These are phyloP conservation scores for Lasiodiplodia gonubiensis DNA, from an alignment of 2,329 filamentous ascomycete genomes.

Conservation along the genomic window DNA sequence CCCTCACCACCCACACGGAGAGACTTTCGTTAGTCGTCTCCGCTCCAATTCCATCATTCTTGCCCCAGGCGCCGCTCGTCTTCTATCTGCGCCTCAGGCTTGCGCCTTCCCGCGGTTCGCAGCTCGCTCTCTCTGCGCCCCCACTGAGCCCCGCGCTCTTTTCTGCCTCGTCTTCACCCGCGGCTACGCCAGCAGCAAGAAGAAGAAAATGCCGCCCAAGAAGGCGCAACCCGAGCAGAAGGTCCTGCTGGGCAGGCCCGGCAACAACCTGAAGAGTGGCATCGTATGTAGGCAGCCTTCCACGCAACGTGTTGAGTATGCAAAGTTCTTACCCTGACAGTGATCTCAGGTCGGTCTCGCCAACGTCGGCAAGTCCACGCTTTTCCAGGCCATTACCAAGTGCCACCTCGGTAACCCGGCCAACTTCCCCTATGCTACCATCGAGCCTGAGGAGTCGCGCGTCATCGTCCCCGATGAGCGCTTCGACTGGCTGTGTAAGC, in stretches of 20 bases:
- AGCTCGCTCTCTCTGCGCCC: slow-evolving; percentile 54
- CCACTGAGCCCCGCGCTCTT: slow-evolving; percentile 45
- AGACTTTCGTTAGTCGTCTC: slow-evolving; percentile 39
- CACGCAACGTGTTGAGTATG: slow-evolving; percentile 33
- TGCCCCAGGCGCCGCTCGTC: slow-evolving; percentile 53
- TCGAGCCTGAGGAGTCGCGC: slow-evolving; percentile 96
- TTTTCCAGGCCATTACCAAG: slow-evolving; percentile 99
- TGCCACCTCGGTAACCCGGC: slow-evolving; percentile 96
- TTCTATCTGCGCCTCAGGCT: slow-evolving; percentile 51
- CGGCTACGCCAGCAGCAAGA: slow-evolving; percentile 58
- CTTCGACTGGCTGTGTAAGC: slow-evolving; percentile 92
- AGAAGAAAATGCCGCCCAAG: slow-evolving; percentile 92
- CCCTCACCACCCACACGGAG: slow-evolving; percentile 12
- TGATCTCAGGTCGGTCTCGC: slow-evolving; percentile 85
- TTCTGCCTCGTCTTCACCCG: slow-evolving; percentile 53
- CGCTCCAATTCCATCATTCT: slow-evolving; percentile 28
- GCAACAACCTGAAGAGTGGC: slow-evolving; percentile 98
- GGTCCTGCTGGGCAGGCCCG: slow-evolving; percentile 91
- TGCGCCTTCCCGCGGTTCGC: slow-evolving; percentile 56
- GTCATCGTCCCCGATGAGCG: slow-evolving; percentile 96
- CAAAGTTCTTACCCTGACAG: slow-evolving; percentile 51
- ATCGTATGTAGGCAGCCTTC: slow-evolving; percentile 76
- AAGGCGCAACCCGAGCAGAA: slow-evolving; percentile 92
- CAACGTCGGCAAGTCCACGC: slow-evolving; percentile 98
- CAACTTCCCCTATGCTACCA: slow-evolving; percentile 99